Evolutionary conservation across 2,329 filamentous ascomycete genomes (phyloP).

Genomic region (Monosporascus sp.): DNA sequence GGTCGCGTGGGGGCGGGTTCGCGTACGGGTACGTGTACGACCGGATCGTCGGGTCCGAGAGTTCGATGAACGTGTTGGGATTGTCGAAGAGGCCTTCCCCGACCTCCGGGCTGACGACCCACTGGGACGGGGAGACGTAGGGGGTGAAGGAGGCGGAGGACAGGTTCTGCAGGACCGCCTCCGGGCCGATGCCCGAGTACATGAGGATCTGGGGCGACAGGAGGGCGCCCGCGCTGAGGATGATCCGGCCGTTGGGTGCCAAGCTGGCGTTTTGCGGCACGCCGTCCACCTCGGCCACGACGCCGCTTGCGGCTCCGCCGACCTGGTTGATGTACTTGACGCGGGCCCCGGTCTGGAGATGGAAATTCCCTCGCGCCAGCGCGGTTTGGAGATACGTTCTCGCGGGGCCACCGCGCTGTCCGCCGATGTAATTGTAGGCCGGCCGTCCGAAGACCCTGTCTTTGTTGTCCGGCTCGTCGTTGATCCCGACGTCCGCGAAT

Average conservation of each 20-base stretch:
- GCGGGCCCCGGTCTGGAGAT: conserved; percentile 36
- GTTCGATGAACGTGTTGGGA: conserved; percentile 49
- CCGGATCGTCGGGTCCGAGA: conserved; percentile 35
- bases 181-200: conserved; percentile 33
- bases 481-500: conserved; percentile 42
- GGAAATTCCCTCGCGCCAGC: conserved; percentile 35
- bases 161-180: conserved; percentile 15
- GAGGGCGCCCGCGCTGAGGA: conserved; percentile 33
- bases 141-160: conserved; percentile 12
- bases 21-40: conserved; percentile 44
- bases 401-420: conserved; percentile 44
- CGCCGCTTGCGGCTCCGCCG: conserved; percentile 34
- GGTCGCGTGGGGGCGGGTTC: conserved; percentile 35
- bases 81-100: conserved; percentile 50
- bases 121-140: conserved; percentile 26
- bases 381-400: conserved; percentile 46
- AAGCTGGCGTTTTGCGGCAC: conserved; percentile 26
- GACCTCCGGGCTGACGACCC: conserved; percentile 45
- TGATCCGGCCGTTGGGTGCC: conserved; percentile 19
- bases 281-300: conserved; percentile 32
- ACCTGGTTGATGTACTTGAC: conserved; percentile 40
- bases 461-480: conserved; percentile 40
- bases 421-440: conserved; percentile 42
- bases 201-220: conserved; percentile 29
- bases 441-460: conserved; percentile 43